phyloP scores from a whole-genome alignment of 2,329 filamentous ascomycete species.

The Fusarium sacchari region DNA sequence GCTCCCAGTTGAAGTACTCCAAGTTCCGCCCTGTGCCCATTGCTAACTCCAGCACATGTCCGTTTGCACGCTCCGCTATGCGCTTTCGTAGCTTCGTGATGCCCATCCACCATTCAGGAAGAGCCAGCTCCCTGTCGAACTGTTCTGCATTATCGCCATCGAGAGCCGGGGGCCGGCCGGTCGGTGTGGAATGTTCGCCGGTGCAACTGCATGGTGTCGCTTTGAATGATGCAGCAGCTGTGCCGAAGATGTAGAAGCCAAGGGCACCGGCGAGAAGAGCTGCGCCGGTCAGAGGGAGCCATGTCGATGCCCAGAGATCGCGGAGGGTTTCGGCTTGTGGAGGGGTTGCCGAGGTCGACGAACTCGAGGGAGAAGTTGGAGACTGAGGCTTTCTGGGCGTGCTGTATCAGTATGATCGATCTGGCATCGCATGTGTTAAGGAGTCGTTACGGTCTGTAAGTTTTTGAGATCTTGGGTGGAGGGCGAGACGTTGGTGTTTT shows the following conservation, averaged over 20 bases:
- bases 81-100: slow-evolving; percentile 61
- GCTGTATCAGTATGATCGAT: slow-evolving; percentile 9
- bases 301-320: slow-evolving; percentile 52
- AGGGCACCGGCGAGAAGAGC: slow-evolving; percentile 57
- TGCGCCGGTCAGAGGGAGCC: slow-evolving; percentile 58
- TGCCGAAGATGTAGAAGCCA: slow-evolving; percentile 59
- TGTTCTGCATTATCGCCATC: slow-evolving; percentile 59
- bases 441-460: slow-evolving; percentile 47
- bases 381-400: slow-evolving; percentile 27
- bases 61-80: slow-evolving; percentile 59
- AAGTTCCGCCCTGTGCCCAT: slow-evolving; percentile 72
- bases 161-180: slow-evolving; percentile 60
- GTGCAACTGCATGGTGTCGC: slow-evolving; percentile 37
- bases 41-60: slow-evolving; percentile 70
- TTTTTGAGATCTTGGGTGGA: slow-evolving; percentile 39
- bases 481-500: slow-evolving; percentile 32
- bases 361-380: neutral
- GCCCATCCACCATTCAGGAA: slow-evolving; percentile 67
- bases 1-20: slow-evolving; percentile 66
- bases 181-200: slow-evolving; percentile 53
- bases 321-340: slow-evolving; percentile 48
- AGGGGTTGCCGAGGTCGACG: slow-evolving; percentile 25
- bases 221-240: slow-evolving; percentile 50
- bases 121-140: slow-evolving; percentile 68
- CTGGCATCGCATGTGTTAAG: neutral